Base-by-base conservation (phyloP, 441 rosid genomes). In the Pelargonium exstipulatum region DNA sequence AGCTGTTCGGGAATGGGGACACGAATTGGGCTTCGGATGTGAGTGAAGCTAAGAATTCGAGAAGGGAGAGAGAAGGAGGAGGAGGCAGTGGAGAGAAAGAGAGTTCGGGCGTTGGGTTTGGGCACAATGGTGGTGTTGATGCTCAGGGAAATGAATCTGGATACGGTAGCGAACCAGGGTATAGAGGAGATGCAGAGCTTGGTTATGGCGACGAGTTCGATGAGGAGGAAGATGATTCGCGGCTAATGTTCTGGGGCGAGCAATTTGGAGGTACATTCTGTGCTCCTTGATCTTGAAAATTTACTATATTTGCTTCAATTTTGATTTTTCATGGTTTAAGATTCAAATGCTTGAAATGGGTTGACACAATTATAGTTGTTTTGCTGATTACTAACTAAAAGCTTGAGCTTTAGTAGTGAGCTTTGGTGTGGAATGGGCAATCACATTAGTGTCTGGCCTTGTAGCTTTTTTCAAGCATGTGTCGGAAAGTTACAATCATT, bases 161-260 rank as follows among this genome's bases (percentile, higher is more conserved):
- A 20, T 95, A 95, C 55, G 98, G 97, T 14, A 95, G 99, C 68
- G 99, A 95, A 55, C 95, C 97, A 1, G 99, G 97, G 3, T 95
- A 95, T 35, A 87, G 97, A 64, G 99, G 99, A 5, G 99, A 92
- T 84, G 97, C 85, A 0, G 99, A 95, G 87, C 85, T 95, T 48
- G 99, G 98, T 10, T 88, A 95, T 76, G 97, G 91, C 17, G 97
- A 95, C 70, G 97, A 95, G 76, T 61, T 90, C 4, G 99, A 95
- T 48, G 98, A 95, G 76, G 99, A 95, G 79, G 99, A 95, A 71
- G 98, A 95, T 13, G 99, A 95, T 69, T 79, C 82, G 0, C 83
- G 84, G 67, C 78, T 88, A 70, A 71, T 90, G 80, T 90, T 92
- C 74, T 92, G 98, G 98, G 98, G 89, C 40, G 72, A 80, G 10